These are phyloP conservation scores for Sedum album DNA, from an alignment of 164 flowering plant genomes.

Conservation along the genomic window DNA sequence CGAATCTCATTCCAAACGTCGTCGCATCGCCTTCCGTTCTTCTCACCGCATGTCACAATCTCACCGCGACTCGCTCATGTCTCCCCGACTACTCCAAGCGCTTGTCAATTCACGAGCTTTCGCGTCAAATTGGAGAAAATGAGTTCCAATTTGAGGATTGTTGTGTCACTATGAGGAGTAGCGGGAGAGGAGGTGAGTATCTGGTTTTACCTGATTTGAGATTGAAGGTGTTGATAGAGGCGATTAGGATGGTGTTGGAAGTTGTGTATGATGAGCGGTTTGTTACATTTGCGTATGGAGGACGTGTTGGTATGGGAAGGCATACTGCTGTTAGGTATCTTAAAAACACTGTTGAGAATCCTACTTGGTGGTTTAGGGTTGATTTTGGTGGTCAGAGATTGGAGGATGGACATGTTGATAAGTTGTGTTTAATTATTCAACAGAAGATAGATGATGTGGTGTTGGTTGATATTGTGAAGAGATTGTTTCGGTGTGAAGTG, in stretches of 20 bases:
- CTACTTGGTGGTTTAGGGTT: conserved; percentile 86
- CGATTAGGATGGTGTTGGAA: conserved; percentile 74
- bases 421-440: conserved; percentile 40
- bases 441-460: conserved; percentile 59
- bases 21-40: too few species aligned
- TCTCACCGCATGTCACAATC: too few species aligned
- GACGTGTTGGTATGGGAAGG: conserved; percentile 73
- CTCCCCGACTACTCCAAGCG: too few species aligned
- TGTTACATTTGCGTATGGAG: conserved; percentile 68
- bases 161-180: conserved; percentile 31
- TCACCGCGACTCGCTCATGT: too few species aligned
- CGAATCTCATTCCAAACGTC: too few species aligned
- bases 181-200: conserved; percentile 34
- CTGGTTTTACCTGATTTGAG: conserved; percentile 69
- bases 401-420: conserved; percentile 32
- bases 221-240: conserved; percentile 83
- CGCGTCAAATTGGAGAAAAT: conserved; percentile 30
- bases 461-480: conserved; percentile 45
- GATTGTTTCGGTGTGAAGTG: conserved; percentile 40
- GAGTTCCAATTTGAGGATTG: conserved; percentile 39
- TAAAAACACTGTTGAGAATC: conserved; percentile 56
- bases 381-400: conserved; percentile 28
- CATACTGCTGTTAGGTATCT: conserved; percentile 84
- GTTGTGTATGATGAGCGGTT: conserved; percentile 62
- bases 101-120: conserved; percentile 44